phyloP scores from a whole-genome alignment of 164 flowering plant species.

The Annona squamosa region DNA sequence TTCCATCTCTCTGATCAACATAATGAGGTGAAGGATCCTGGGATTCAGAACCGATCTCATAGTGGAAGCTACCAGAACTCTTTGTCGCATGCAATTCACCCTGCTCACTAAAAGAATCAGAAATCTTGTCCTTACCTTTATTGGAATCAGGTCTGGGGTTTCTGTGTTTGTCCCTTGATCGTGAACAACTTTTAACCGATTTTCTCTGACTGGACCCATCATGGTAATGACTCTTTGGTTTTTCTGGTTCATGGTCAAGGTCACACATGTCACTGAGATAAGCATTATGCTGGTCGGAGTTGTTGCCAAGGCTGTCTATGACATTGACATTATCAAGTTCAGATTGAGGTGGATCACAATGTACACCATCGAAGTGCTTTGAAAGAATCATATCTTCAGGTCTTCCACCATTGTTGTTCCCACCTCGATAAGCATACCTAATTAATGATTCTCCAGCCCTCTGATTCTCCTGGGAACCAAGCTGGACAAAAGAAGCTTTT shows the following conservation, averaged over 20 bases:
- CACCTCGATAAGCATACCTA: slow-evolving; percentile 4
- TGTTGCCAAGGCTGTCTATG: slow-evolving; percentile 22
- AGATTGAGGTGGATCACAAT: slow-evolving; percentile 13
- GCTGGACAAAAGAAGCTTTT: slow-evolving; percentile 21
- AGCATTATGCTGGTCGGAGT: slow-evolving; percentile 20
- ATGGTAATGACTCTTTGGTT: slow-evolving; percentile 22
- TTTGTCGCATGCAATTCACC: slow-evolving; percentile 14
- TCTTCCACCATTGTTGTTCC: slow-evolving; percentile 21
- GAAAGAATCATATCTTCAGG: slow-evolving; percentile 9
- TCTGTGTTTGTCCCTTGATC: slow-evolving; percentile 42
- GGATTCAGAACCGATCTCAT: slow-evolving; percentile 18
- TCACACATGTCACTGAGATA: slow-evolving; percentile 21
- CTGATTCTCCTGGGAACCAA: slow-evolving; percentile 21
- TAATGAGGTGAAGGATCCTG: slow-evolving; percentile 21
- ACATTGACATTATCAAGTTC: slow-evolving; percentile 21
- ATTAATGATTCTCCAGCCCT: slow-evolving; percentile 19
- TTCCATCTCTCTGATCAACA: slow-evolving; percentile 36
- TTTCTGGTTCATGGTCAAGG: slow-evolving; percentile 22
- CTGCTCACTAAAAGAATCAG: slow-evolving; percentile 28
- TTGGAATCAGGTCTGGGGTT: slow-evolving; percentile 31
- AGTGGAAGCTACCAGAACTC: slow-evolving; percentile 5
- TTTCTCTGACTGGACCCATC: slow-evolving; percentile 41
- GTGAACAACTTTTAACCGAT: slow-evolving; percentile 41
- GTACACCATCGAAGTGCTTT: slow-evolving; percentile 6
- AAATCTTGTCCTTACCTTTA: slow-evolving; percentile 26